Base-by-base conservation (phyloP, 192 early-diverging fungal genomes). In the Backusella luteola region DNA sequence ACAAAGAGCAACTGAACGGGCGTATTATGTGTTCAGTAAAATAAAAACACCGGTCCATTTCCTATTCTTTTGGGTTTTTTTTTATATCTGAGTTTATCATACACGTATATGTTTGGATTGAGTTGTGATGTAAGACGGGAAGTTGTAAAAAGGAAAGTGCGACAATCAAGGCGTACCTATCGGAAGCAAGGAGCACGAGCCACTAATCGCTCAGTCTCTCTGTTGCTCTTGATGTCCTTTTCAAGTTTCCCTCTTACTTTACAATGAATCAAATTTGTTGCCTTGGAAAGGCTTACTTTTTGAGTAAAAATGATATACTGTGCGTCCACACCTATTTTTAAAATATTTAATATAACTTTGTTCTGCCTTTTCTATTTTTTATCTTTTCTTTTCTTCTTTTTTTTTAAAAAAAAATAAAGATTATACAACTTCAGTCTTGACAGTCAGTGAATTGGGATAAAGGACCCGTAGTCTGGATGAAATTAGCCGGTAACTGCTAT, bases 81-180 rank as follows among this genome's bases (percentile, higher is more conserved):
- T 29, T 29, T 63, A 63, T 63, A 26, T 63, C 56, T 63, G 56
- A 63, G 56, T 63, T 63, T 63, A 63, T 63, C 26, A 63, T 14
- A 29, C 46, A 49, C 5, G n/a, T 49, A n/a, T 49, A 6, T n/a
- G 19, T 49, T 49, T 6, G 46, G 46, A 49, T 63, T 29, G 21
- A 29, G 23, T 2, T 29, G 19, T 11, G 12, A 6, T 63, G 56
- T 63, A 63, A 63, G 56, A 63, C 56, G 23, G 21, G 23, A 63
- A 14, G 21, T 29, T 63, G 56, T 29, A 63, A 63, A 26, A 63
- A 63, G 56, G 56, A 63, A 63, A 63, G 56, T 63, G 26, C 56
- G 23, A 63, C 56, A 63, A 26, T 63, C 56, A 63, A 63, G 56
- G 56, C 56, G 56, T 63, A 63, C 56, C 56, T 63, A 63, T 63